Base-by-base conservation (phyloP, 495 filamentous ascomycete species). In the Aspergillus conjunctus region DNA sequence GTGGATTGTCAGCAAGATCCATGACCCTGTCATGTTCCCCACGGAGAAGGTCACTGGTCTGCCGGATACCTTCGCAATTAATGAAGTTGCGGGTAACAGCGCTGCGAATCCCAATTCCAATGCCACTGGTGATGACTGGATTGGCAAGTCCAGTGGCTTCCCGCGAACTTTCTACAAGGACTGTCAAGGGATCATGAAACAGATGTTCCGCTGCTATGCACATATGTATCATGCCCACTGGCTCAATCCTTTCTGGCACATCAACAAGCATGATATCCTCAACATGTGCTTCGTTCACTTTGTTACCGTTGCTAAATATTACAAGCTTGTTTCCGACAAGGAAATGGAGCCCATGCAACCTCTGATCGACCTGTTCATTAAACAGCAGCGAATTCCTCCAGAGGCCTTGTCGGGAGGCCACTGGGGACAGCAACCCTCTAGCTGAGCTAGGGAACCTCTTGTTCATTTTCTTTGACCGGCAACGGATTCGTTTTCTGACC, bases 221-320 rank as follows among this genome's bases (percentile, higher is more conserved):
- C 93, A 97, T 76, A 81, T 93, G 30, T 93, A 93, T 78, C 91
- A 91, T 80, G 85, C 86, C 8, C 90, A 93, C 76, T 93, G 88
- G 78, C 68, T 87, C 56, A 88, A 91, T 52, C 90, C 89, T 10
- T 91, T 91, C 75, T 93, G 90, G 79, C 88, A 93, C 66, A 82
- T 93, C 57, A 90, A 87, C 74, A 84, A 88, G 54, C 87, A 91
- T 67, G 90, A 91, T 77, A 87, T 91, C 65, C 83, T 97, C 53
- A 97, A 97, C 81, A 95, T 91, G 72, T 94, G 91, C 76, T 97
- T 96, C 73, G 90, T 92, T 58, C 92, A 96, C 77, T 97, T 96
- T 65, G 82, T 95, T 62, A 88, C 92, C 30, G 92, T 95, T 6
- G 91, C 89, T 54, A 92, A 91, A 61, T 87, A 92, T 26, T 88